phyloP scores from a whole-genome alignment of 1,139 yeast species.

The Pichia sp. region DNA sequence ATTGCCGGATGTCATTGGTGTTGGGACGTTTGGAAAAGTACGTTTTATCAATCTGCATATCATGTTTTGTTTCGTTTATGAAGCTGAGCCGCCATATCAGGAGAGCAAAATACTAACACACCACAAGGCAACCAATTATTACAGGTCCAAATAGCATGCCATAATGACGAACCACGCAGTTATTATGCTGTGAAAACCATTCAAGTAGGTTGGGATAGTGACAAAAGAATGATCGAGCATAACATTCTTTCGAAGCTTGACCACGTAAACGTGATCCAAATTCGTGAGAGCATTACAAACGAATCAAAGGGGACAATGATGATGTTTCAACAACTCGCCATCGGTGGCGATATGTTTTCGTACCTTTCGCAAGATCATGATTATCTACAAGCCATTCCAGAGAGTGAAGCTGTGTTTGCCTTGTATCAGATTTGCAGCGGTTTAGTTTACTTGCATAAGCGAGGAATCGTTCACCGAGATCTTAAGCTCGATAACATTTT shows the following conservation, averaged over 20 bases:
- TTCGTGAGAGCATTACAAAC: slow-evolving; percentile 37
- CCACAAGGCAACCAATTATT: too few species aligned
- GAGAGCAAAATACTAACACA: too few species aligned
- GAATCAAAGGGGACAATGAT: slow-evolving; percentile 31
- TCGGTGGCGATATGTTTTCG: slow-evolving; percentile 65
- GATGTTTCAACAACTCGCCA: slow-evolving; percentile 41
- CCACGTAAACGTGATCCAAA: slow-evolving; percentile 84
- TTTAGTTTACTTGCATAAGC: slow-evolving; percentile 42
- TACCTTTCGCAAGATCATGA: slow-evolving; percentile 38
- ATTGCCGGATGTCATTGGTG: slow-evolving; percentile 40
- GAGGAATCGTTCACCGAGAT: slow-evolving; percentile 48
- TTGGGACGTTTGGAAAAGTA: slow-evolving; percentile 56
- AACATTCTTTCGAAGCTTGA: slow-evolving; percentile 45
- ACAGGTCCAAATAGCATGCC: slow-evolving; percentile 26
- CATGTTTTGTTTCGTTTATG: too few species aligned
- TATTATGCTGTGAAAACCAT: slow-evolving; percentile 49
- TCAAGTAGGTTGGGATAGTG: slow-evolving; percentile 21
- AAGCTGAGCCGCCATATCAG: not conserved
- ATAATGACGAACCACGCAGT: slow-evolving; percentile 12
- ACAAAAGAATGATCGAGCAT: slow-evolving; percentile 34
- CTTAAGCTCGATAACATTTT: slow-evolving; percentile 54
- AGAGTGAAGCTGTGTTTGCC: slow-evolving; percentile 47
- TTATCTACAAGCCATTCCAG: slow-evolving; percentile 37
- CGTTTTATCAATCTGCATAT: not conserved
- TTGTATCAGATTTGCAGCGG: slow-evolving; percentile 51